A percentile compares a stretch with the other conserved stretches of the same genome.
Evolutionary conservation across 441 rosid genomes (phyloP).

Genomic region (Hura crepitans): DNA sequence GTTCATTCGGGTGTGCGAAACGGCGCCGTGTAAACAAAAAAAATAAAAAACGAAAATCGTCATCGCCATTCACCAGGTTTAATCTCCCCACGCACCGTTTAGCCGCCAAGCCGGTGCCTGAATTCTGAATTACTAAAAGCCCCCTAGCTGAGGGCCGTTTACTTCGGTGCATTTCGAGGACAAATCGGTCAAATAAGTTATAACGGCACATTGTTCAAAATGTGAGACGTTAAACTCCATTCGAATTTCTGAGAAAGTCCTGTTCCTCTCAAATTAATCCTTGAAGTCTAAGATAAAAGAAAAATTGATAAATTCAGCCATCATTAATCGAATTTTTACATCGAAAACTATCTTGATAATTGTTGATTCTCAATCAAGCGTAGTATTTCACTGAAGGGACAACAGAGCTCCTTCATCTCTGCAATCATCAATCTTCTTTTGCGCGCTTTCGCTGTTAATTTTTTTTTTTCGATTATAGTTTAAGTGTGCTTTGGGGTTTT

Average conservation of each 20-base stretch:
- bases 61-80: not conserved
- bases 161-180: not conserved
- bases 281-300: not conserved
- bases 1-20: not conserved
- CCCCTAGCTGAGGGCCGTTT: not conserved
- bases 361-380: not conserved
- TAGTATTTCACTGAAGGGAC: not conserved
- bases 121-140: not conserved
- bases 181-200: constrained; percentile 9
- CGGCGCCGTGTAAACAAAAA: not conserved
- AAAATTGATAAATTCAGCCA: not conserved
- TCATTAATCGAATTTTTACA: not conserved
- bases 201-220: constrained; percentile 25
- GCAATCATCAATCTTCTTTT: not conserved
- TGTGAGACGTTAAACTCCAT: not conserved
- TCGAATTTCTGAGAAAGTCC: not conserved
- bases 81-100: not conserved
- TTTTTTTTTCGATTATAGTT: not conserved
- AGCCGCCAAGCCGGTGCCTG: too few relatives aligned
- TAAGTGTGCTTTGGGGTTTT: not conserved
- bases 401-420: not conserved
- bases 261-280: not conserved
- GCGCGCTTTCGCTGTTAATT: not conserved
- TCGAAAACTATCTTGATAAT: not conserved
- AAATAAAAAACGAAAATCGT: too few relatives aligned